Evolutionary conservation across 2,329 filamentous ascomycete genomes (phyloP), one percentile per base, ranked within the genome.

Genomic region (Talaromyces sp.): DNA sequence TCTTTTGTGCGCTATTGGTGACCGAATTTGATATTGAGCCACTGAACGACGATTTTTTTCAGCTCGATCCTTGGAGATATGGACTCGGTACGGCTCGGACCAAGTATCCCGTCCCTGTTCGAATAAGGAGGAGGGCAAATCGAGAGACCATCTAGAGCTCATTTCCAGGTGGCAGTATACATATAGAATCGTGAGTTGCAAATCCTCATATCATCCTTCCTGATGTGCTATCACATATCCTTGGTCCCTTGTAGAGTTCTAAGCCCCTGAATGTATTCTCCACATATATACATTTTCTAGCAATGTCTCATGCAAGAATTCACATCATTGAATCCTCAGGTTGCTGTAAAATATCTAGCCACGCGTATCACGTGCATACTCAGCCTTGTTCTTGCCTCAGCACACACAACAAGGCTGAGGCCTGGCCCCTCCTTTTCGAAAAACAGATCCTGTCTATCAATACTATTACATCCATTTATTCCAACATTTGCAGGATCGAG

Each of bases 41-140:
- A 29, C 29, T 43, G 56, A n/a, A 58, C 6, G 22, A 43, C 56
- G 7, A 58, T 5, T 58, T 36, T 2, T 58, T 27, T 27, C 34
- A 38, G 22, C 19, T 58, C 19, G 56, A 58, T 8, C 53, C 53
- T 22, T 58, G 31, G 53, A 36, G 53, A 38, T 58, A 58, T n/a
- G 53, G 53, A 58, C 53, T 58, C 8, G 53, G 53, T 22, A 38
- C 53, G 7, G 56, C 34, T n/a, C 34, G 36, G 19, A 3, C 1
- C 34, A 58, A 58, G 31, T 17, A 58, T 29, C 34, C 34, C 7
- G 56, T 58, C 10, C 34, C 36, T 29, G 19, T 43, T 1, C 34
- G 38, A 29, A 38, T 43, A 17, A 58, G 19, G 8, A 43, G 22
- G 2, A 27, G 36, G 38, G 10, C 2, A 43, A 4, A 34, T 36